Evolutionary conservation across 2,329 filamentous ascomycete species (phyloP).

Genomic region (Thielaviopsis euricoi): DNA sequence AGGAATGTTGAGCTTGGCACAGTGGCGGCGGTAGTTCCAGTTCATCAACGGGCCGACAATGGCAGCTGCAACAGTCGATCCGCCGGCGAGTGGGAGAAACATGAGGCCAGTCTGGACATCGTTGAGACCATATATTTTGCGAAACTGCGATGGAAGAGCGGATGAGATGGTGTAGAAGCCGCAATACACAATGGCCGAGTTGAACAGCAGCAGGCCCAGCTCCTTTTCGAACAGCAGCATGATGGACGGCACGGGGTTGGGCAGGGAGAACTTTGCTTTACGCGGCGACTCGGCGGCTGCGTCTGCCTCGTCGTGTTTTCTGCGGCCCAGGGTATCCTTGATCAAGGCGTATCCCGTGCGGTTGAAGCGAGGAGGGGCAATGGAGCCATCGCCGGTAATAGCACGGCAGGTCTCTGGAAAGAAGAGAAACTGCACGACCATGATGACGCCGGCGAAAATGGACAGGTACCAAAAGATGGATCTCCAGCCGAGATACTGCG

Average conservation of each 20-base stretch:
- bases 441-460: constrained; percentile 26
- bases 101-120: constrained; percentile 37
- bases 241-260: constrained; percentile 26
- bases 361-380: constrained; percentile 23
- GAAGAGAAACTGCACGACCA: constrained; percentile 28
- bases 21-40: constrained; percentile 49
- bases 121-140: constrained; percentile 39
- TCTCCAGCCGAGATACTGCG: constrained; percentile 40
- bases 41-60: constrained; percentile 42
- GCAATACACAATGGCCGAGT: constrained; percentile 29
- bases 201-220: constrained; percentile 27
- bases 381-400: constrained; percentile 36
- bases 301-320: background rate
- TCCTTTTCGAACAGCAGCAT: constrained; percentile 26
- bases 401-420: constrained; percentile 36
- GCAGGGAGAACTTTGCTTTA: constrained; percentile 9
- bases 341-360: constrained; percentile 16
- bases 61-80: constrained; percentile 29
- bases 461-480: constrained; percentile 46
- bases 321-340: background rate
- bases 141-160: constrained; percentile 27
- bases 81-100: constrained; percentile 34
- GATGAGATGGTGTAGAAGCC: constrained; percentile 33
- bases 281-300: background rate
- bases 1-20: constrained; percentile 31